A percentile compares a stretch with the other conserved stretches of the same genome.
phyloP scores from a whole-genome alignment of 768 basidiomycete species.

The Suillus subalutaceus region DNA sequence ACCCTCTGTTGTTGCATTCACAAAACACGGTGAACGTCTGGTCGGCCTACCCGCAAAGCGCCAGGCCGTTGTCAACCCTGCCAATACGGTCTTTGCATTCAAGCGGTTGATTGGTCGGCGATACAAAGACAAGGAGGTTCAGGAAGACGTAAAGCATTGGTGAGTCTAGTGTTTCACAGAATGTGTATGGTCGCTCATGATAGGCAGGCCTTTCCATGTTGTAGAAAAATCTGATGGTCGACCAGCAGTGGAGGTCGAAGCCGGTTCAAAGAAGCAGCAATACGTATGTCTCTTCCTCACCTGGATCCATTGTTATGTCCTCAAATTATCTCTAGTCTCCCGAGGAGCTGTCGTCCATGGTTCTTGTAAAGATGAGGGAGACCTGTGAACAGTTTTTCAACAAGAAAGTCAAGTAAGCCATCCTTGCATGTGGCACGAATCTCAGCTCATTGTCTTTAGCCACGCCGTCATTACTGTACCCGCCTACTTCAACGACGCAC shows the following conservation, averaged over 20 bases:
- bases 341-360: constrained; percentile 88
- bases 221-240: constrained; percentile 71
- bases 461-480: constrained; percentile 95
- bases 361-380: constrained; percentile 91
- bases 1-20: constrained; percentile 98
- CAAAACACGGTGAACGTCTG: constrained; percentile 96
- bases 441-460: constrained; percentile 35
- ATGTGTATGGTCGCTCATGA: background rate
- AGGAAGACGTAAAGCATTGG: constrained; percentile 89
- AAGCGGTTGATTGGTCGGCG: constrained; percentile 95
- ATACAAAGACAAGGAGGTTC: constrained; percentile 91
- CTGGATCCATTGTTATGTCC: background rate
- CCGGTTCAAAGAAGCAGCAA: constrained; percentile 79
- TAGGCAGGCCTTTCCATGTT: constrained; percentile 79
- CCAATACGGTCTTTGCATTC: constrained; percentile 93
- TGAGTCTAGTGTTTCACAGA: constrained; percentile 30
- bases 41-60: constrained; percentile 97
- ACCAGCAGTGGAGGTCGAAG: constrained; percentile 84
- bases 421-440: background rate
- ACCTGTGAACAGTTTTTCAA: constrained; percentile 93
- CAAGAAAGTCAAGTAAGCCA: constrained; percentile 87
- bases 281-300: constrained; percentile 54
- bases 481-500: constrained; percentile 99
- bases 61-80: constrained; percentile 93
- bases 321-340: constrained; percentile 54